A percentile compares a stretch with the other conserved stretches of the same genome.
phyloP scores from a whole-genome alignment of 2,329 filamentous ascomycete genomes.

The Alternaria metachromatica region DNA sequence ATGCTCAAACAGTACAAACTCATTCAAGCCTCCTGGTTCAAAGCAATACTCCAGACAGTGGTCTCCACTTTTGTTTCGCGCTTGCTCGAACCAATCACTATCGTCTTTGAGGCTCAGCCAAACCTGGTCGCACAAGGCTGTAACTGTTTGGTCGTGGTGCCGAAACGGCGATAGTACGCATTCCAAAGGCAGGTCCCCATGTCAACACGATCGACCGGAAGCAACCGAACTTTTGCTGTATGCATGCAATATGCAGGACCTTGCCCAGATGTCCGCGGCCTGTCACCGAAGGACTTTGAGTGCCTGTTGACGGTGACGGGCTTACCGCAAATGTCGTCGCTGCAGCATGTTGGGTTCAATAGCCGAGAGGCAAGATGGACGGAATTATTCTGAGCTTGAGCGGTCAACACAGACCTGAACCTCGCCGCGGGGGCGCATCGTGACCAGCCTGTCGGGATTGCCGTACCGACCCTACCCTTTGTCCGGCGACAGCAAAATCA shows the following conservation, averaged over 20 bases:
- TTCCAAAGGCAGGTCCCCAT: slow-evolving; percentile 29
- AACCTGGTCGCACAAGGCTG: slow-evolving; percentile 34
- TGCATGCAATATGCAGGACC: slow-evolving; percentile 37
- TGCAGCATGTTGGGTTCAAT: slow-evolving; percentile 7
- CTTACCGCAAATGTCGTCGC: slow-evolving; percentile 21
- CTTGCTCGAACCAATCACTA: slow-evolving; percentile 26
- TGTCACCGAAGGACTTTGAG: slow-evolving; percentile 12
- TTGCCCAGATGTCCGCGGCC: slow-evolving; percentile 22
- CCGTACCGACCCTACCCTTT: slow-evolving; percentile 7
- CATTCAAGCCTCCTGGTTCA: slow-evolving; percentile 17
- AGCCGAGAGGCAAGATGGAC: slow-evolving; percentile 18
- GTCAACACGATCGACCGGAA: slow-evolving; percentile 40
- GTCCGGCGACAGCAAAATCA: background rate
- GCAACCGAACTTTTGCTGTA: slow-evolving; percentile 41
- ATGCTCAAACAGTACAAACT: slow-evolving; percentile 21
- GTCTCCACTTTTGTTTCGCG: slow-evolving; percentile 13
- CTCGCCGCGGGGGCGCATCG: slow-evolving; percentile 15
- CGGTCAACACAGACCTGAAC: slow-evolving; percentile 15
- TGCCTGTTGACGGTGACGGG: slow-evolving; percentile 26
- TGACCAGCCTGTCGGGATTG: slow-evolving; percentile 16
- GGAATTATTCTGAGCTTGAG: slow-evolving; percentile 10
- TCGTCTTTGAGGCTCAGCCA: slow-evolving; percentile 17
- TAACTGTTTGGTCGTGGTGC: slow-evolving; percentile 35
- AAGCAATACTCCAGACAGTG: slow-evolving; percentile 9
- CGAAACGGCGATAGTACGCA: slow-evolving; percentile 32